These are phyloP conservation scores for Sutorius eximius DNA, from an alignment of 1,284 basidiomycete species.

Conservation along the genomic window DNA sequence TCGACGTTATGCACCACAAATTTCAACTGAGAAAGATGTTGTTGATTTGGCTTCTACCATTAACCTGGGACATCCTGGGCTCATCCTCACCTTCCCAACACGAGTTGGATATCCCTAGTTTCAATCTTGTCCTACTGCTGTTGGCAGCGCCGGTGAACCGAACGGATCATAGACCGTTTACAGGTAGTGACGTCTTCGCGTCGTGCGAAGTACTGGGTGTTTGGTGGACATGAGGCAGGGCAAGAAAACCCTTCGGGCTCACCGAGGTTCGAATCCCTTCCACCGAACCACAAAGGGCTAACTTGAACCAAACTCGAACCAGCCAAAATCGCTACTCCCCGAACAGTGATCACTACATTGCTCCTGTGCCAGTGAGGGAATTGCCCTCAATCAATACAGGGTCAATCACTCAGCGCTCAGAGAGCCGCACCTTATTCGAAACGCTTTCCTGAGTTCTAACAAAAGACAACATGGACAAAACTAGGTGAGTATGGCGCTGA, in stretches of 20 bases:
- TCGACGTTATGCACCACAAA: no score
- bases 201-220: no score
- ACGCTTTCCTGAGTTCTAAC: no score
- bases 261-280: not conserved
- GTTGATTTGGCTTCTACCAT: no score
- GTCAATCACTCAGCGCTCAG: not conserved
- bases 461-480: conserved; percentile 4
- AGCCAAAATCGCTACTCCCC: not conserved
- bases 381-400: not conserved
- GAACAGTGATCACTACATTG: not conserved
- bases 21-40: no score
- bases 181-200: no score
- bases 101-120: no score
- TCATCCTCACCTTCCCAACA: no score
- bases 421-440: not conserved
- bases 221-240: conserved; percentile 20
- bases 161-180: no score
- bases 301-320: not conserved
- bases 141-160: no score
- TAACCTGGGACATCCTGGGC: no score
- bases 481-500: conserved; percentile 20
- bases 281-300: not conserved
- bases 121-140: no score
- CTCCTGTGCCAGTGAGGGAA: conserved; percentile 11
- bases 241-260: conserved; percentile 2